These are phyloP conservation scores for Blastobotrys ciferrii DNA, from an alignment of 1,139 yeast species.

Conservation along the genomic window DNA sequence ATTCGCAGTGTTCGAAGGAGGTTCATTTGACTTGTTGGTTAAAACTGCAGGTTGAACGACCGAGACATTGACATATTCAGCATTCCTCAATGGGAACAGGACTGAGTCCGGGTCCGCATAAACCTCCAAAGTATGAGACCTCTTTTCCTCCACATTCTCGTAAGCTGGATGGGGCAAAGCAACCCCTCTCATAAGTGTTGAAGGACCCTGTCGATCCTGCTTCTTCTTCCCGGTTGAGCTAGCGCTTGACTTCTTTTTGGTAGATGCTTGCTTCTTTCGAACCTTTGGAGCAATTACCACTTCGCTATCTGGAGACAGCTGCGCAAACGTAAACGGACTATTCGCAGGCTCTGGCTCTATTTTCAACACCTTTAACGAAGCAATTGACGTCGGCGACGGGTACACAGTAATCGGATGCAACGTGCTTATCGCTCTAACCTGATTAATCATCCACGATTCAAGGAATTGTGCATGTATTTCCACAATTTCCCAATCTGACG, in stretches of 20 bases:
- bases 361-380: constrained; percentile 60
- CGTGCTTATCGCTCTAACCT: constrained; percentile 70
- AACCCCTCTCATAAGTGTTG: constrained; percentile 53
- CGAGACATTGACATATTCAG: constrained; percentile 57
- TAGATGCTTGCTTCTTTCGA: constrained; percentile 37
- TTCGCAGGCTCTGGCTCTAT: constrained; percentile 48
- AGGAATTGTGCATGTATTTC: constrained; percentile 77
- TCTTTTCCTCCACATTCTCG: constrained; percentile 9
- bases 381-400: constrained; percentile 64
- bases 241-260: constrained; percentile 12
- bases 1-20: constrained; percentile 33
- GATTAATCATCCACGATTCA: constrained; percentile 73
- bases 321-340: constrained; percentile 44
- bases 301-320: constrained; percentile 70
- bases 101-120: constrained; percentile 45
- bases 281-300: constrained; percentile 80
- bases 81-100: constrained; percentile 35
- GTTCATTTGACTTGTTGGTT: constrained; percentile 12
- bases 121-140: constrained; percentile 39
- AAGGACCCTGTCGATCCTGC: constrained; percentile 32
- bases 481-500: constrained; percentile 88
- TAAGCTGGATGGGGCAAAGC: constrained; percentile 48
- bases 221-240: constrained; percentile 15
- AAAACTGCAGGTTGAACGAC: constrained; percentile 40
- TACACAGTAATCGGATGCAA: constrained; percentile 66